Evolutionary conservation across 2,329 filamentous ascomycete genomes (phyloP).

Genomic region (Calonectria ilicicola): DNA sequence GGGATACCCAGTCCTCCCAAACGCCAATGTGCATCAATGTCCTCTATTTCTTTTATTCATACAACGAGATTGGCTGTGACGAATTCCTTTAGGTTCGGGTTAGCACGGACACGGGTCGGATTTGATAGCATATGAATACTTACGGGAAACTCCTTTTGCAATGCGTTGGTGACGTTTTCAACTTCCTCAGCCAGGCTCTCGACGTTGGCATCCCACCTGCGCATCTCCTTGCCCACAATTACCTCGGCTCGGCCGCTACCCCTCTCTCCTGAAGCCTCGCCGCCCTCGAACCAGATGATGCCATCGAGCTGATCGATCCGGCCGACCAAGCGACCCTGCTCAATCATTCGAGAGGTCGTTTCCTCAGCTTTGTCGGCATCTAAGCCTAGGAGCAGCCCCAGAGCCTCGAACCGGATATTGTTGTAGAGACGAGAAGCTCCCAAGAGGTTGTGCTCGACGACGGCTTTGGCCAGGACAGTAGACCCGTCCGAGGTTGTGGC

Average conservation of each 20-base stretch:
- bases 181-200: conserved; percentile 89
- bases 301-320: conserved; percentile 95
- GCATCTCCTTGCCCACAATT: conserved; percentile 76
- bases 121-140: conserved; percentile 30
- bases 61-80: conserved; percentile 65
- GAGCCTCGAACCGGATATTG: conserved; percentile 80
- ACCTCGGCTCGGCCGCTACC: conserved; percentile 75
- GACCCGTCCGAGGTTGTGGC: conserved; percentile 90
- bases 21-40: conserved; percentile 38
- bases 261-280: conserved; percentile 76
- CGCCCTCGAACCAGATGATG: conserved; percentile 86
- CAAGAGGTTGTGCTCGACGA: conserved; percentile 95
- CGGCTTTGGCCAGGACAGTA: conserved; percentile 91
- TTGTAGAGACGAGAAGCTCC: conserved; percentile 83
- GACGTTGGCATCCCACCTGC: conserved; percentile 91
- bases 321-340: conserved; percentile 88
- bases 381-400: conserved; percentile 83
- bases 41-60: conserved; percentile 34
- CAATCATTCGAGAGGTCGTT: conserved; percentile 94
- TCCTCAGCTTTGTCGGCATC: conserved; percentile 86
- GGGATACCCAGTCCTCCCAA: conserved; percentile 29
- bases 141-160: conserved; percentile 84
- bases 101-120: conserved; percentile 7
- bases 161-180: conserved; percentile 83
- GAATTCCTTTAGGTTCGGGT: conserved; percentile 59